Base-by-base conservation (phyloP, 2,329 filamentous ascomycete species). In the Fusarium sp. region DNA sequence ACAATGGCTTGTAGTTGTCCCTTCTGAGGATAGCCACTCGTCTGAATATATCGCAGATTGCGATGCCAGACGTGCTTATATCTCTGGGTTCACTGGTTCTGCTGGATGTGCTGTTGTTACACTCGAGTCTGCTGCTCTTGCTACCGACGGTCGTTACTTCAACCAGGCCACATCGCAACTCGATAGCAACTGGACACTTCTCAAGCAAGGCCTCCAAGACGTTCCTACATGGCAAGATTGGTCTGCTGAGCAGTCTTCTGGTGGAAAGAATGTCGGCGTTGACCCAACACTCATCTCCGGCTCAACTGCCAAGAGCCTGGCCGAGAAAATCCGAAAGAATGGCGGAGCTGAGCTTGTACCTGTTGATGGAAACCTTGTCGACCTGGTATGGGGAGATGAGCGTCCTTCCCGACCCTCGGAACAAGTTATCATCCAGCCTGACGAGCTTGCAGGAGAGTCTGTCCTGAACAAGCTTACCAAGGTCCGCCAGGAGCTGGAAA, bases 21-120 rank as follows among this genome's bases (percentile, higher is more conserved):
- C 96, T 2, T 98, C 96, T 39, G 96, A 98, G 89, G 96, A 99
- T 82, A 96, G 94, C 81, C 96, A 99, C 82, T 94, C 96, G 77
- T 98, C 96, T 76, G 96, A 99, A 85, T 99, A 99, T 83, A 98
- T 98, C 82, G 96, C 96, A 57, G 91, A 92, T n/a, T 98, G 94
- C 81, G 96, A 99, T 85, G 95, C 90, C 70, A 91, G 96, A 76
- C 92, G 96, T 86, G 94, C 92, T 81, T 98, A 92, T 80, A 97
- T 99, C 77, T 95, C 91, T 70, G 96, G 96, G 32, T 99, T 99
- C 83, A 94, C 94, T 66, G 96, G 96, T 63, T 99, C 96, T 15
- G 96, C 96, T 48, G 96, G 96, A 66, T 97, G 94, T 73, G 96
- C 95, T 44, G 92, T 99, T 57, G 88, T 99, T 64, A 96, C 95